Evolutionary conservation across 139 green algal genomes (phyloP).

Genomic region (Ettlia oleoabundans): DNA sequence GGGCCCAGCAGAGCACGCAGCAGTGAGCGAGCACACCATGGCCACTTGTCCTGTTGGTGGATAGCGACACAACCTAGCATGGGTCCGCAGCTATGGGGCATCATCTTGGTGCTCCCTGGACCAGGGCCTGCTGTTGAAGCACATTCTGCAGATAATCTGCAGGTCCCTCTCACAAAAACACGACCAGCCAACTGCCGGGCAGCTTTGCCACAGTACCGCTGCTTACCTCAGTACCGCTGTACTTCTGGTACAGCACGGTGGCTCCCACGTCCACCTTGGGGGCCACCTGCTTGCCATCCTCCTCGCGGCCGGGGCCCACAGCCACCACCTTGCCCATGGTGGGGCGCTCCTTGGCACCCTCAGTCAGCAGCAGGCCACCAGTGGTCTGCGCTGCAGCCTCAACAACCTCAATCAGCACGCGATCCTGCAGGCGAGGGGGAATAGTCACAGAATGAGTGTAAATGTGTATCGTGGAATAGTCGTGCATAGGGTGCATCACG

Average conservation of each 20-base stretch:
- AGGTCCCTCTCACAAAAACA: too few species aligned
- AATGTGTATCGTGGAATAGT: too few species aligned
- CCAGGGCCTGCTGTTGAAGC: too few species aligned
- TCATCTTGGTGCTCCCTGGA: too few species aligned
- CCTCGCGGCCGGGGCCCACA: slow-evolving; percentile 75
- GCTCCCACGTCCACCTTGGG: slow-evolving; percentile 71
- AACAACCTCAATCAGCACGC: slow-evolving; percentile 73
- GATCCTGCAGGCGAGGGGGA: slow-evolving; percentile 34
- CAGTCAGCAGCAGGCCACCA: slow-evolving; percentile 89
- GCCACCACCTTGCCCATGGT: slow-evolving; percentile 88
- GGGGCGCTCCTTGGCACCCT: slow-evolving; percentile 84
- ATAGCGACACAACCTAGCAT: neutral
- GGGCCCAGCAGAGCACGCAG: too few species aligned
- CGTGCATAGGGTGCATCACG: too few species aligned
- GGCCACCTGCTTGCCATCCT: slow-evolving; percentile 62
- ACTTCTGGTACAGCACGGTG: slow-evolving; percentile 87
- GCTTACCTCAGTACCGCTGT: slow-evolving; percentile 35
- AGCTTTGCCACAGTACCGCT: neutral
- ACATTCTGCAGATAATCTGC: too few species aligned
- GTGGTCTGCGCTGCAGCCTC: slow-evolving; percentile 78
- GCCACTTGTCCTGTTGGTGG: too few species aligned
- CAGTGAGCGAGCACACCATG: too few species aligned
- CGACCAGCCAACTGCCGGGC: too few species aligned
- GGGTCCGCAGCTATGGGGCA: too few species aligned
- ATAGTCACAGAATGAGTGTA: neutral